Base-by-base conservation (phyloP, 106 monocot species). In the Dioscorea zingiberensis region DNA sequence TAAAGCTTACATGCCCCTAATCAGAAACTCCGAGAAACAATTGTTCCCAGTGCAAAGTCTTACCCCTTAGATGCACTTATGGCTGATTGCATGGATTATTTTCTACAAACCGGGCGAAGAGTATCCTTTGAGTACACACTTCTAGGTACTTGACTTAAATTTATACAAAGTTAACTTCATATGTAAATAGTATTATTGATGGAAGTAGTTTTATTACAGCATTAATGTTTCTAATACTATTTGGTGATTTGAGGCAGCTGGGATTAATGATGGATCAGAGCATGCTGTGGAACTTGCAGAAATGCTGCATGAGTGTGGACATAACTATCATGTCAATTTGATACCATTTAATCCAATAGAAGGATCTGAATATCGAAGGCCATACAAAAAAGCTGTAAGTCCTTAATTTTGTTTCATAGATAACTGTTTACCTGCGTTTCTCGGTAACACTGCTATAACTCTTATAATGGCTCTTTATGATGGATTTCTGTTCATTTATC, bases 331-430 rank as follows among this genome's bases (percentile, higher is more conserved):
- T 69, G 91, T 97, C 54, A 97, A 97, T 70, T 71, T 97, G 24
- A 97, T 97, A 74, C 97, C 92, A 63, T 97, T 71, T 65, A 97
- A 97, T 70, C 97, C 97, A 23, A 81, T 97, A 13, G 88, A 92
- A 63, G 97, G 83, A 16, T 92, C 91, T 57, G 91, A 92, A 24
- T 97, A 81, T 64, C 76, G 91, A 58, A 85, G 92, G n/a, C 91
- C 97, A 11, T 97, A 92, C 44, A 97, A 84, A 63, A 97, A 84
- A 76, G 69, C 79, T 47, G 94, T 94, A 87, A 13, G 71, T 60
- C 38, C 13, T n/a, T 38, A 38, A 6, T 38, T 38, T 1, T 38
- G 38, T 38, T 38, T 8, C 38, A 6, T 10, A 8, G 38, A 38
- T 2, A 38, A 38, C 4, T 38, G 10, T 38, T 10, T 38, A 6